These are phyloP conservation scores for Naegleria lovaniensis DNA, from an alignment of 208 protist species.

Conservation along the genomic window DNA sequence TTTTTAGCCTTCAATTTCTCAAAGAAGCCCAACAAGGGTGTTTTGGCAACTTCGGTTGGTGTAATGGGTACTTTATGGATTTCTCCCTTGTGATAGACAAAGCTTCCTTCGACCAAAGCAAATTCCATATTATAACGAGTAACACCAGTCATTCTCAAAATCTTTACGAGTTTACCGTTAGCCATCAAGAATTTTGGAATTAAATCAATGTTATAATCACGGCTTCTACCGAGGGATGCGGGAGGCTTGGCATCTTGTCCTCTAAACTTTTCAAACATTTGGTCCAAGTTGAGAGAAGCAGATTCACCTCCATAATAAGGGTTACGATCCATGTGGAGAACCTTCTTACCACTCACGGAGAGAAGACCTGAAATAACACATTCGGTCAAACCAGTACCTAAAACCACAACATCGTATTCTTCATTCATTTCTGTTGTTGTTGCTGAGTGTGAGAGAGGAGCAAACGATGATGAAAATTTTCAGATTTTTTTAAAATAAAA, in stretches of 20 bases:
- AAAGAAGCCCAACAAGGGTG: conserved; percentile 93
- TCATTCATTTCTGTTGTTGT: conserved; percentile 8
- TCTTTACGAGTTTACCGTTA: conserved; percentile 89
- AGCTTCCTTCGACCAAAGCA: conserved; percentile 92
- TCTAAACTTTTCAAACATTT: conserved; percentile 88
- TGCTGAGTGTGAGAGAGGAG: neutral
- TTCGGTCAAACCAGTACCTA: conserved; percentile 99
- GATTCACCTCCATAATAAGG: conserved; percentile 98
- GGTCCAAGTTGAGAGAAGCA: conserved; percentile 95
- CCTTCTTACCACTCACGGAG: conserved; percentile 90
- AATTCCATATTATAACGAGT: conserved; percentile 98
- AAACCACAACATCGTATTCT: conserved; percentile 68
- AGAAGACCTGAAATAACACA: conserved; percentile 89
- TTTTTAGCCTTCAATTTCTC: conserved; percentile 90
- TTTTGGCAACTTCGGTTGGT: conserved; percentile 86
- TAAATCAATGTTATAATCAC: conserved; percentile 98
- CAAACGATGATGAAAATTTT: no score
- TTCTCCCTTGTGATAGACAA: conserved; percentile 86
- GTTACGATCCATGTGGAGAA: conserved; percentile 99
- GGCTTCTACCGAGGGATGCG: conserved; percentile 67
- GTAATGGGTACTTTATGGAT: conserved; percentile 90
- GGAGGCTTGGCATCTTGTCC: conserved; percentile 64
- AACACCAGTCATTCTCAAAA: conserved; percentile 93
- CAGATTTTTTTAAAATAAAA: no score
- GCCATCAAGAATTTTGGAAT: conserved; percentile 99